Evolutionary conservation across 305 asterid species (phyloP).

Genomic region (Salvia sclarea): DNA sequence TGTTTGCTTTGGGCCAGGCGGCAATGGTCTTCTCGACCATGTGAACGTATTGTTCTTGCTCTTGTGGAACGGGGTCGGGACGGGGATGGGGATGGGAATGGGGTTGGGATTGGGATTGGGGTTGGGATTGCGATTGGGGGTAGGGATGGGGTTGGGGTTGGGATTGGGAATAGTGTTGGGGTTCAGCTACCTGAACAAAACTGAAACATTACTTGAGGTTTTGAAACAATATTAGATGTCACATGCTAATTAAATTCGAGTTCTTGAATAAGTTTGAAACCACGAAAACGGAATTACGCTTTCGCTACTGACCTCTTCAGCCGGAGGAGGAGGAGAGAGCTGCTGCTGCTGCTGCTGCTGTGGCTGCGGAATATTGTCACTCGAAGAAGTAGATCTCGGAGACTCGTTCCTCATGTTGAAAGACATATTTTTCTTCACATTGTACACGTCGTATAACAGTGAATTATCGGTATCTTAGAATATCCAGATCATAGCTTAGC

Average conservation of each 20-base stretch:
- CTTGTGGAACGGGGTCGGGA: conserved; percentile 3
- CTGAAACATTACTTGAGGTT: not conserved
- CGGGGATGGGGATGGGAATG: not conserved
- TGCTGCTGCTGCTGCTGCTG: conserved; percentile 35
- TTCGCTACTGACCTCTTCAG: conserved; percentile 58
- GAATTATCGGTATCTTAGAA: conserved; percentile 1
- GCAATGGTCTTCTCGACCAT: conserved; percentile 54
- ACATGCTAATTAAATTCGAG: not conserved
- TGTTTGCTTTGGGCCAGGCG: conserved; percentile 43
- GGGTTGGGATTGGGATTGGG: not conserved
- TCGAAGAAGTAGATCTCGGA: conserved; percentile 31
- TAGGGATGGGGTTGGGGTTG: not conserved
- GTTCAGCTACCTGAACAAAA: not conserved
- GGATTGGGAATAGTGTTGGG: not conserved
- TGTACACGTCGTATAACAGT: conserved; percentile 29
- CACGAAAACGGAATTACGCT: not conserved
- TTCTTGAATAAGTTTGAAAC: not conserved
- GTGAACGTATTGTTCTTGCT: conserved; percentile 37
- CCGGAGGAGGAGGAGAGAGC: conserved; percentile 47
- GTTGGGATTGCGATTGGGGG: not conserved
- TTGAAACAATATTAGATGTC: not conserved
- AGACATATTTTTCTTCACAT: conserved; percentile 49
- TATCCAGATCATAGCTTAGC: not conserved
- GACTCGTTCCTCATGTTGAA: conserved; percentile 43
- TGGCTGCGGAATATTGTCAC: conserved; percentile 37